Conservation (phyloP, 371 early-diverging fungal species). For the Batrachochytrium dendrobatidis region DNA sequence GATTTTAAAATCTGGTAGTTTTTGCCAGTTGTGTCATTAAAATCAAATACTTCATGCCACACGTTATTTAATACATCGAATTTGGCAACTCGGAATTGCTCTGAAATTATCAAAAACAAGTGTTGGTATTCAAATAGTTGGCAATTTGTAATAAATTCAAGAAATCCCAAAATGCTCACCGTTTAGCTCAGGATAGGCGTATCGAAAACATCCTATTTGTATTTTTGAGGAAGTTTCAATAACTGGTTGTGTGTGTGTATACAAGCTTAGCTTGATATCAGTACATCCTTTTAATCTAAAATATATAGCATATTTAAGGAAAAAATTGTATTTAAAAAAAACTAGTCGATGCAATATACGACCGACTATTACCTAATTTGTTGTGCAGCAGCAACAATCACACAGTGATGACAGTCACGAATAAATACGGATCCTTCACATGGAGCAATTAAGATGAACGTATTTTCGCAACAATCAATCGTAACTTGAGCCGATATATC, state of each 20-base stretch:
- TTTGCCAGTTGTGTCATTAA: slow-evolving; percentile 8
- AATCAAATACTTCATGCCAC: slow-evolving; percentile 19
- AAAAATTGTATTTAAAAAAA: too few species aligned
- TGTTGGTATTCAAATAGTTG: not conserved
- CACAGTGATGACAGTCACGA: slow-evolving; percentile 12
- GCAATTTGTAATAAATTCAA: too few species aligned
- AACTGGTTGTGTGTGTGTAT: slow-evolving; percentile 17
- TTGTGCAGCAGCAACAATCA: slow-evolving; percentile 10
- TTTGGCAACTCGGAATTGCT: slow-evolving; percentile 8
- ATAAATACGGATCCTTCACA: slow-evolving; percentile 19
- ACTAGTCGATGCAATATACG: too few species aligned
- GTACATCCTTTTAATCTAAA: not conserved
- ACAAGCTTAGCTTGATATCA: not conserved
- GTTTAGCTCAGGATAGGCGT: slow-evolving; percentile 6
- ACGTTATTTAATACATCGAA: slow-evolving; percentile 7
- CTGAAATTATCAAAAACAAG: not conserved
- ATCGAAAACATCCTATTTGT: slow-evolving; percentile 13
- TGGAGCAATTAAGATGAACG: slow-evolving; percentile 16
- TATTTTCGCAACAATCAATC: slow-evolving; percentile 11
- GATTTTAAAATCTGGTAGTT: slow-evolving; percentile 11
- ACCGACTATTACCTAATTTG: slow-evolving; percentile 14
- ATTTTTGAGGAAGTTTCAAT: slow-evolving; percentile 12
- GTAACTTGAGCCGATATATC: slow-evolving; percentile 18
- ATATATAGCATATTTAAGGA: not conserved
- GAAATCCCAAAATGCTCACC: not conserved